Conservation (phyloP, 805 yeast genomes). For the Geotrichum ghanense region DNA sequence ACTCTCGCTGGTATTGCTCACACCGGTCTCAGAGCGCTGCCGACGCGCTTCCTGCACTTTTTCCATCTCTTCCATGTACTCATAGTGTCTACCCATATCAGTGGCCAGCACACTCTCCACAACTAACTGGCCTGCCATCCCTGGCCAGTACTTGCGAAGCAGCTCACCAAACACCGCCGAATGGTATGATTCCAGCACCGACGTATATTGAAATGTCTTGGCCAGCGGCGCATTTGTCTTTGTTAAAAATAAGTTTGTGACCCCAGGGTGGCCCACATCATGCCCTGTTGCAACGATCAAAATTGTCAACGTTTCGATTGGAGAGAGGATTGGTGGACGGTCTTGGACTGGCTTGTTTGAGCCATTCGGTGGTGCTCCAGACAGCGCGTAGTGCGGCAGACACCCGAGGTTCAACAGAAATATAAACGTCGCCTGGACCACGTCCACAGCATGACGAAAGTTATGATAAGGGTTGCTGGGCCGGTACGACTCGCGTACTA, state of each 20-base stretch:
- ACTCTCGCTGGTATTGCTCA: slow-evolving; percentile 3
- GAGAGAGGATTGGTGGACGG: slow-evolving; percentile 16
- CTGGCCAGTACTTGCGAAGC: slow-evolving; percentile 42
- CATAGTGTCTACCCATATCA: slow-evolving; percentile 85
- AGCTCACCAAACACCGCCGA: slow-evolving; percentile 47
- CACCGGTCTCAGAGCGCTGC: slow-evolving; percentile 10
- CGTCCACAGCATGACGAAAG: slow-evolving; percentile 93
- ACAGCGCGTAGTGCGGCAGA: slow-evolving; percentile 19
- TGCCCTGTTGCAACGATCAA: slow-evolving; percentile 85
- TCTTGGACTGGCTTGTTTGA: too few relatives aligned
- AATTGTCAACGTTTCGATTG: slow-evolving; percentile 43
- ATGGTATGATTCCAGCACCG: slow-evolving; percentile 79
- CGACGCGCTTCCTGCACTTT: too few relatives aligned
- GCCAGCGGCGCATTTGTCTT: slow-evolving; percentile 54
- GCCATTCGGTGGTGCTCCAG: neutral
- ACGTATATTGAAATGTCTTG: slow-evolving; percentile 44
- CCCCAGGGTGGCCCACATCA: slow-evolving; percentile 94
- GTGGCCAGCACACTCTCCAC: slow-evolving; percentile 57
- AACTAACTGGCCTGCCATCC: slow-evolving; percentile 11
- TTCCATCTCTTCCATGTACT: slow-evolving; percentile 37
- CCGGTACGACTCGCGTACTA: slow-evolving; percentile 68
- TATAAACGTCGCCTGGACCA: slow-evolving; percentile 77
- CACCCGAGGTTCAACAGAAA: slow-evolving; percentile 29
- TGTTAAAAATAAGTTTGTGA: slow-evolving; percentile 65
- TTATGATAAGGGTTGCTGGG: slow-evolving; percentile 88